phyloP scores from a whole-genome alignment of 2,329 filamentous ascomycete genomes.

The Alternaria panax region DNA sequence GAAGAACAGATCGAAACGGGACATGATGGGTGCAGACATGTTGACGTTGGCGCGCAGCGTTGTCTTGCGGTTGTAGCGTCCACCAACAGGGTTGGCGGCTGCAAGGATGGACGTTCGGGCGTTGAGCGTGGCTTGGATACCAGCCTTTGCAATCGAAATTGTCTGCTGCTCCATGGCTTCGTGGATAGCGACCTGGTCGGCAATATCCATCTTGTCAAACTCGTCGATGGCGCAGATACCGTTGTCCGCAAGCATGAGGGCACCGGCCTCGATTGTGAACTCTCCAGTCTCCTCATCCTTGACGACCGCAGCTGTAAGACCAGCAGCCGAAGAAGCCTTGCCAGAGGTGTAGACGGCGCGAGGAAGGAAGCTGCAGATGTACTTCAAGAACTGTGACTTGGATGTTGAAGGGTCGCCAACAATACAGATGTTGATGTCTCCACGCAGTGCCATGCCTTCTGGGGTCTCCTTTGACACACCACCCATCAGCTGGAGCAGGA shows the following conservation, averaged over 20 bases:
- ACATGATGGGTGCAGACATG: conserved; percentile 99
- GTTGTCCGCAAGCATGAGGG: conserved; percentile 95
- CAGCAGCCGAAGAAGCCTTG: conserved; percentile 95
- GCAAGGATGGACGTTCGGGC: conserved; percentile 94
- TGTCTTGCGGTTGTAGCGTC: conserved; percentile 95
- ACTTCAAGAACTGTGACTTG: conserved; percentile 98
- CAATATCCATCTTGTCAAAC: conserved; percentile 99
- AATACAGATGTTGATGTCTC: conserved; percentile 98
- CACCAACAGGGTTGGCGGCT: conserved; percentile 93
- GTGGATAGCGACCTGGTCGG: conserved; percentile 97
- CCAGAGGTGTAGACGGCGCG: conserved; percentile 97
- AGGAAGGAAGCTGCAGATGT: conserved; percentile 95
- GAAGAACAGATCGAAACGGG: conserved; percentile 98
- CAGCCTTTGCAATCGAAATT: conserved; percentile 97
- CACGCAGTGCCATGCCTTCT: conserved; percentile 93
- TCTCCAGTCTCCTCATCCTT: conserved; percentile 99
- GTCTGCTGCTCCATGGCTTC: conserved; percentile 99
- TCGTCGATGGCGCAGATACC: conserved; percentile 98
- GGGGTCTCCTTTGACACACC: conserved; percentile 90
- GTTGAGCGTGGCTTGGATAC: conserved; percentile 97
- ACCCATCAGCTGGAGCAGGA: conserved; percentile 93
- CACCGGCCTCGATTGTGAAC: conserved; percentile 97
- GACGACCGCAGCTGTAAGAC: conserved; percentile 94
- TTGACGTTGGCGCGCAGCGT: conserved; percentile 95
- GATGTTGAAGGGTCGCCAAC: conserved; percentile 97